Evolutionary conservation across 139 green algal species (phyloP), one percentile per base, ranked within the genome.

Genomic region (Dunaliella primolecta): DNA sequence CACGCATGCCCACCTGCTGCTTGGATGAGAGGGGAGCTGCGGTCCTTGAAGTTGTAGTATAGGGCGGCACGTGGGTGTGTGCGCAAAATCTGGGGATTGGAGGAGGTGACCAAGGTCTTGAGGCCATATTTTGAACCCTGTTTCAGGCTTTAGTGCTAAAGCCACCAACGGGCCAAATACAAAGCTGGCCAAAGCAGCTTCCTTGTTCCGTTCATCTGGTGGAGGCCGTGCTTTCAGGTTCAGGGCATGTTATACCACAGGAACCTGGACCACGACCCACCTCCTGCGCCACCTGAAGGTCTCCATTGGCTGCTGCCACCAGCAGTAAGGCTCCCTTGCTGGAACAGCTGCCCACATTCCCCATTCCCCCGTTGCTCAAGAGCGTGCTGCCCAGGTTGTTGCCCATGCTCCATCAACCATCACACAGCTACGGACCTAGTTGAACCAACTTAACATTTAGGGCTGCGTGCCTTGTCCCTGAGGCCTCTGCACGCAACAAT

Each of bases 41-140:
- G 72, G 74, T 91, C 87, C 55, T 88, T 88, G 23, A 87, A 87
- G 72, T 88, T 88, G 78, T 90, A 78, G 34, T 85, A 90, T 2
- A 87, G 82, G 0, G 87, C 87, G 2, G 84, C 78, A 46, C 80
- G 80, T 0, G 87, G 87, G 21, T 90, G 46, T 72, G 84, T 88
- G 20, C 76, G 56, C 29, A 90, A 38, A 27, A 88, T 74, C 87
- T 90, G 81, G 3, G 32, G 30, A n/a, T n/a, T n/a, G n/a, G n/a
- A n/a, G n/a, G n/a, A n/a, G n/a, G n/a, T n/a, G n/a, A n/a, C n/a
- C n/a, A n/a, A n/a, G n/a, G n/a, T n/a, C n/a, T n/a, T n/a, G n/a
- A n/a, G n/a, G n/a, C n/a, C n/a, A n/a, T n/a, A n/a, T n/a, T n/a
- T n/a, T n/a, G n/a, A n/a, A n/a, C n/a, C n/a, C n/a, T n/a, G n/a